phyloP scores from a whole-genome alignment of 371 early-diverging fungal species.

The Chytridiales sp. region DNA sequence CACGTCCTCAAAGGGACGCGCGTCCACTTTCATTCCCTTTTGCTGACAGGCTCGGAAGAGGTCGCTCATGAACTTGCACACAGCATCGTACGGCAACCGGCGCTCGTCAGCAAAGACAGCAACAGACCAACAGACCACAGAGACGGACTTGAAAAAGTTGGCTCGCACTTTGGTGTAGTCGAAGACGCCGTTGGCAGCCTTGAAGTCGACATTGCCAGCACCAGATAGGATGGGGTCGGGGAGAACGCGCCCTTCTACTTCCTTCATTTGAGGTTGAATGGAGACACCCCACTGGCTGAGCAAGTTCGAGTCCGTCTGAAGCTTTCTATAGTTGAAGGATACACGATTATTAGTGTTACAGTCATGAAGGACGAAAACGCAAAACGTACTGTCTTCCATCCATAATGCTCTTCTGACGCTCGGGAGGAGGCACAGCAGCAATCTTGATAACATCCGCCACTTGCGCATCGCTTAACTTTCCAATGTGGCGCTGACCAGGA shows the following conservation, averaged over 20 bases:
- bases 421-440: conserved; percentile 25
- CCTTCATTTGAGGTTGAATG: conserved; percentile 53
- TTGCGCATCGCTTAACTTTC: conserved; percentile 30
- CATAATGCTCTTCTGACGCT: conserved; percentile 11
- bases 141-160: conserved; percentile 60
- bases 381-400: conserved; percentile 13
- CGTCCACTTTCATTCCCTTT: conserved; percentile 52
- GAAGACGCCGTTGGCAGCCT: conserved; percentile 51
- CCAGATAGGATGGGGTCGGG: conserved; percentile 64
- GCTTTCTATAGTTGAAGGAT: too few relatives aligned
- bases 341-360: too few relatives aligned
- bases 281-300: conserved; percentile 17
- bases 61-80: conserved; percentile 12
- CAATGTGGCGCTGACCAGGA: conserved; percentile 27
- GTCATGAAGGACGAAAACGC: too few relatives aligned
- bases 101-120: conserved; percentile 37
- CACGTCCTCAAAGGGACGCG: conserved; percentile 52
- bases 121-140: too few relatives aligned
- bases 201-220: conserved; percentile 44
- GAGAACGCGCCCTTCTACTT: conserved; percentile 66
- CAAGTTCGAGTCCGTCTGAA: too few relatives aligned
- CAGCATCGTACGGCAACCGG: conserved; percentile 9
- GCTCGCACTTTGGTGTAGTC: conserved; percentile 33
- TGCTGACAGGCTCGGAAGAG: conserved; percentile 25
- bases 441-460: conserved; percentile 32